Conservation (phyloP, 2,329 filamentous ascomycete species). For the Xylaria digitata region DNA sequence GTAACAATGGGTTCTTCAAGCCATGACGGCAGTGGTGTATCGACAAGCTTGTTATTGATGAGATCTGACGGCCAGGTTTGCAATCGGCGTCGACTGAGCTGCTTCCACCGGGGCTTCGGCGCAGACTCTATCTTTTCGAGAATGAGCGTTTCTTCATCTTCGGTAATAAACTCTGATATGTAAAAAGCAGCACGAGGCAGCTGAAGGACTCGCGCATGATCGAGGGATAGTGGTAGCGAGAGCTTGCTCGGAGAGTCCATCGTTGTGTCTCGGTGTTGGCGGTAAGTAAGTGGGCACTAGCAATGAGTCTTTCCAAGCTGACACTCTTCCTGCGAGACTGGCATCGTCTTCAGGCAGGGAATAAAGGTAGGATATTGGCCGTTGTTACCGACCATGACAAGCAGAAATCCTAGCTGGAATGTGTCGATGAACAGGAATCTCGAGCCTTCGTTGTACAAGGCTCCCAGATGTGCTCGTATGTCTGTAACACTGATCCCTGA, state of each 20-base stretch:
- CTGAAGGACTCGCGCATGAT: conserved; percentile 61
- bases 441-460: conserved; percentile 2
- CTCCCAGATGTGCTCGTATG: conserved; percentile 1
- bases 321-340: neutral
- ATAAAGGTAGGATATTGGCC: neutral
- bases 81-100: conserved; percentile 86
- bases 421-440: conserved; percentile 1
- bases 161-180: conserved; percentile 83
- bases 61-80: conserved; percentile 92
- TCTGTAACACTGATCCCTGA: conserved; percentile 26
- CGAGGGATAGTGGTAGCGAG: conserved; percentile 60
- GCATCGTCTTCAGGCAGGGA: neutral
- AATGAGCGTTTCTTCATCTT: conserved; percentile 77
- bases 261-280: conserved; percentile 10
- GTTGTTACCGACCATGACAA: neutral
- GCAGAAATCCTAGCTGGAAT: neutral
- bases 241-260: conserved; percentile 33
- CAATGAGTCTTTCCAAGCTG: neutral
- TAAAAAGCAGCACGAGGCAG: conserved; percentile 81
- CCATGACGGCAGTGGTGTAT: conserved; percentile 79
- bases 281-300: neutral
- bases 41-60: conserved; percentile 80
- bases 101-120: conserved; percentile 84
- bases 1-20: conserved; percentile 76
- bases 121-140: conserved; percentile 74